These are phyloP conservation scores for Microdochium nivale DNA, from an alignment of 2,329 filamentous ascomycete species.

Conservation along the genomic window DNA sequence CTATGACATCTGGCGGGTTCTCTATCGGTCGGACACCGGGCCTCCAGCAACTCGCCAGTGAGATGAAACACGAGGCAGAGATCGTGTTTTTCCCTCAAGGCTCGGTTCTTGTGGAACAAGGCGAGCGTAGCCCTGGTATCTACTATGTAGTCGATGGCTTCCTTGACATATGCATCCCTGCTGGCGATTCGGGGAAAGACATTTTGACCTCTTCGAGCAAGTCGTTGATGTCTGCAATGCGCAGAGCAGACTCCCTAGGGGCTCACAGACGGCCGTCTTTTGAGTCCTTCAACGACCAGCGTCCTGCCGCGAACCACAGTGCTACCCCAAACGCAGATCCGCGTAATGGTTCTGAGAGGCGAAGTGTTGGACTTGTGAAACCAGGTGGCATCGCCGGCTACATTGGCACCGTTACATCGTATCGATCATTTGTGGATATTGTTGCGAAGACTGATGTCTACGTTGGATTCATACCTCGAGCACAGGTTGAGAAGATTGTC, in stretches of 20 bases:
- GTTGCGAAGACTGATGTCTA: slow-evolving; percentile 98
- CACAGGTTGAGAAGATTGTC: slow-evolving; percentile 81
- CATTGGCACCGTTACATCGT: slow-evolving; percentile 87
- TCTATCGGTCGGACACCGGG: slow-evolving; percentile 54
- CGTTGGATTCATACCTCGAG: slow-evolving; percentile 84
- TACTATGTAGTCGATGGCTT: slow-evolving; percentile 99
- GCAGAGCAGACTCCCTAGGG: slow-evolving; percentile 19
- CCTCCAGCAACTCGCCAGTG: slow-evolving; percentile 59
- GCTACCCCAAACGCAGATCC: neutral
- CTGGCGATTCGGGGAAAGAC: slow-evolving; percentile 43
- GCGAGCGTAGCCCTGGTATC: slow-evolving; percentile 88
- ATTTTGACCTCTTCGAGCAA: slow-evolving; percentile 29
- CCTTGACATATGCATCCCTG: slow-evolving; percentile 81
- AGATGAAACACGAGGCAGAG: slow-evolving; percentile 86
- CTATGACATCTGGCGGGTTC: slow-evolving; percentile 63
- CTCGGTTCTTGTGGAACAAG: slow-evolving; percentile 90
- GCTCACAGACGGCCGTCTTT: slow-evolving; percentile 8
- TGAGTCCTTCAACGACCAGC: neutral
- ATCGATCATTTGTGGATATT: slow-evolving; percentile 92
- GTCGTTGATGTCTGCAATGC: slow-evolving; percentile 24
- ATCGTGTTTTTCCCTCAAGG: slow-evolving; percentile 97
- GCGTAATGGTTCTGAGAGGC: slow-evolving; percentile 30
- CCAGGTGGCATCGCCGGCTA: slow-evolving; percentile 92
- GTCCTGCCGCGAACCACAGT: neutral
- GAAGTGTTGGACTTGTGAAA: slow-evolving; percentile 84